Conservation (phyloP, 2,329 filamentous ascomycete genomes). For the Calonectria leucothoes region DNA sequence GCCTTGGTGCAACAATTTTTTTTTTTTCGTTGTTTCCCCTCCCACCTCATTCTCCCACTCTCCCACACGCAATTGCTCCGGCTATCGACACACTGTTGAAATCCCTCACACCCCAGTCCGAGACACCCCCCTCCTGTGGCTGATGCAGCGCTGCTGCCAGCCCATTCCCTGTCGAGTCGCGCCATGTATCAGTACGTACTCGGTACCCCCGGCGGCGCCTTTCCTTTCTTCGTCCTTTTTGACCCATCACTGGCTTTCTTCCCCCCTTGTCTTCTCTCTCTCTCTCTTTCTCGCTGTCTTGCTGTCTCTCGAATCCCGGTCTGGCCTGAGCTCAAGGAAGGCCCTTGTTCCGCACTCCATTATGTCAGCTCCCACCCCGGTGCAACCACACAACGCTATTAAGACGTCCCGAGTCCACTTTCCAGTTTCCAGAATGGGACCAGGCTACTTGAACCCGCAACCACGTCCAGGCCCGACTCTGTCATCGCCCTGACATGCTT, state of each 20-base stretch:
- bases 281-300: too few species aligned
- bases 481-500: background rate
- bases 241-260: background rate
- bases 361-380: background rate
- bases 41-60: too few species aligned
- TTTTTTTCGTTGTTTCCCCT: background rate
- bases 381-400: conserved; percentile 4
- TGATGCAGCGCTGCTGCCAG: background rate
- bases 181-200: conserved; percentile 4
- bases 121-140: background rate
- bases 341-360: background rate
- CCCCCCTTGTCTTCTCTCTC: background rate
- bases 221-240: background rate
- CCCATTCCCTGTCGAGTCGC: background rate
- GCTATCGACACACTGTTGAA: background rate
- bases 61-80: background rate
- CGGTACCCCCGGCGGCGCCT: background rate
- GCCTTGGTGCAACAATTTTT: background rate
- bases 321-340: background rate
- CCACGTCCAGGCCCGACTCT: background rate
- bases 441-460: background rate
- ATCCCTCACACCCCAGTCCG: background rate
- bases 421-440: background rate
- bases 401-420: background rate
- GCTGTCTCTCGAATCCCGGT: background rate